These are phyloP conservation scores for Tricholoma sp. DNA, from an alignment of 768 basidiomycete species.

Conservation along the genomic window DNA sequence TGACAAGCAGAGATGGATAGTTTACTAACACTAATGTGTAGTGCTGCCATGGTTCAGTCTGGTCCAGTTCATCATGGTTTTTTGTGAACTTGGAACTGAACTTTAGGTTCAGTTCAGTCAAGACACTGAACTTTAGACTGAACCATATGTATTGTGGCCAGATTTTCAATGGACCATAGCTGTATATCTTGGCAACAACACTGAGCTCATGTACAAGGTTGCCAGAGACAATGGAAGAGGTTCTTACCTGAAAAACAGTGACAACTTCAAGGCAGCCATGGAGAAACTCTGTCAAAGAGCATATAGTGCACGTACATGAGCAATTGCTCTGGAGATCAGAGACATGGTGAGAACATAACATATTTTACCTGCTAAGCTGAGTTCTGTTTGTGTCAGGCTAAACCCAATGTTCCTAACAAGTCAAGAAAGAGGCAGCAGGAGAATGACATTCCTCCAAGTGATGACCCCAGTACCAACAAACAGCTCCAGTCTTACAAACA, in stretches of 20 bases:
- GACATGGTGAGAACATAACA: background rate
- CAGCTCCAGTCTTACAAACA: background rate
- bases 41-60: no score
- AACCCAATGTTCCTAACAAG: background rate
- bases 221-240: background rate
- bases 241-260: background rate
- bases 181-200: background rate
- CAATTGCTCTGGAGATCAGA: background rate
- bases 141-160: background rate
- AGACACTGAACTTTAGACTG: background rate
- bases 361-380: background rate
- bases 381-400: background rate
- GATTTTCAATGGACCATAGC: background rate
- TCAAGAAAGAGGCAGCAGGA: background rate
- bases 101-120: no score
- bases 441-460: background rate
- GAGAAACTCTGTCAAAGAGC: background rate
- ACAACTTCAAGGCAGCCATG: background rate
- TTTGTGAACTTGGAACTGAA: no score
- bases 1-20: no score
- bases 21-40: no score
- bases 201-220: background rate
- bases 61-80: no score
- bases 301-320: background rate
- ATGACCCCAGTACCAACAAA: background rate